Base-by-base conservation (phyloP, 176 grass and related monocot species). In the Otatea glauca region DNA sequence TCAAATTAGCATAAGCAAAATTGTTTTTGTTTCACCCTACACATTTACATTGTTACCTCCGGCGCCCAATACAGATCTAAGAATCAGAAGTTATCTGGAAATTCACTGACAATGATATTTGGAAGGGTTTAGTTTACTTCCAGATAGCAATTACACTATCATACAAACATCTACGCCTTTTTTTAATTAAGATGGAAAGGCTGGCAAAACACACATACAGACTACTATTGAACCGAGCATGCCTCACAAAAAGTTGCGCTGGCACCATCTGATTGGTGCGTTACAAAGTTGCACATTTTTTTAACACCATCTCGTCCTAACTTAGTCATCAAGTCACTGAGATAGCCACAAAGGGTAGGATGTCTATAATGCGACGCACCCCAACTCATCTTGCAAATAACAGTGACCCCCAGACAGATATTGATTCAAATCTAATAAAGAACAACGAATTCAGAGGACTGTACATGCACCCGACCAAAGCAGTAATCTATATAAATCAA, bases 241-340 rank as follows among this genome's bases (percentile, higher is more conserved):
- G 81, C 87, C 84, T 94, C 82, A 47, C 83, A 72, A 86, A 86
- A 88, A 84, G 65, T 67, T 86, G 93, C 67, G 89, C 81, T 53
- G 18, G 76, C 89, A 90, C 89, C 45, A 88, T 81, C 73, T 80
- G 53, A 91, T 80, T 45, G 39, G 61, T 70, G 77, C 34, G 67
- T 73, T 66, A 83, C 92, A 92, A 96, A 95, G 95, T 87, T 94
- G 90, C 76, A 60, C 54, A 59, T n/a, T 53, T 39, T 64, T 59
- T 47, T 23, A 77, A 80, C 21, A 81, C 68, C 85, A 86, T 69
- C 42, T 80, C 43, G 55, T 49, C 66, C n/a, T n/a, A n/a, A n/a
- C 77, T 70, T 54, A n/a, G 23, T 67, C 35, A 32, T 75, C 18
- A 47, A 32, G 74, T 64, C 59, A 51, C 53, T 42, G 35, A 86